Evolutionary conservation across 805 yeast species (phyloP).

Genomic region (Suhomyces sp.): DNA sequence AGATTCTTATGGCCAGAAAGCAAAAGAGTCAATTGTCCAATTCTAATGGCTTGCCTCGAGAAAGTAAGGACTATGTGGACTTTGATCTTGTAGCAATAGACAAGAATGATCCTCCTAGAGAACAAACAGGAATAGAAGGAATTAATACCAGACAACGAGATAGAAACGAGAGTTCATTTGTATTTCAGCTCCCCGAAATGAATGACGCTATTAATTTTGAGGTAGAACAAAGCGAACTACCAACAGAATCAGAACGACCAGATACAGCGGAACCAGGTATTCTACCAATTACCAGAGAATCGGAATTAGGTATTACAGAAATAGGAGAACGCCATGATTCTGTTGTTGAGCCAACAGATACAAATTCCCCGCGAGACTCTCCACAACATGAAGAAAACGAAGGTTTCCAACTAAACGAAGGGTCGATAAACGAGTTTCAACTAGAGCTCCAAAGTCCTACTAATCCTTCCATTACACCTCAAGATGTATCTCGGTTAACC

Average conservation of each 20-base stretch:
- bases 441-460: too few relatives aligned
- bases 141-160: background rate
- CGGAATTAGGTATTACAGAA: too few relatives aligned
- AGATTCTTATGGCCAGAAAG: constrained; percentile 4
- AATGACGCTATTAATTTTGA: background rate
- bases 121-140: background rate
- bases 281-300: background rate
- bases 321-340: too few relatives aligned
- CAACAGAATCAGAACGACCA: background rate
- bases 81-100: background rate
- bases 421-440: background rate
- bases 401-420: background rate
- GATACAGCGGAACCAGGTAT: background rate
- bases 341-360: background rate
- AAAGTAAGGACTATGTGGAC: background rate
- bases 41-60: background rate
- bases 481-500: background rate
- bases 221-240: background rate
- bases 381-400: background rate
- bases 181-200: background rate
- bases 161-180: background rate
- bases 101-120: background rate
- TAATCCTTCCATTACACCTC: background rate
- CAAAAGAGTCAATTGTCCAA: background rate
- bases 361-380: background rate